Evolutionary conservation across 306 rosid genomes (phyloP).

Genomic region (Albizia julibrissin): DNA sequence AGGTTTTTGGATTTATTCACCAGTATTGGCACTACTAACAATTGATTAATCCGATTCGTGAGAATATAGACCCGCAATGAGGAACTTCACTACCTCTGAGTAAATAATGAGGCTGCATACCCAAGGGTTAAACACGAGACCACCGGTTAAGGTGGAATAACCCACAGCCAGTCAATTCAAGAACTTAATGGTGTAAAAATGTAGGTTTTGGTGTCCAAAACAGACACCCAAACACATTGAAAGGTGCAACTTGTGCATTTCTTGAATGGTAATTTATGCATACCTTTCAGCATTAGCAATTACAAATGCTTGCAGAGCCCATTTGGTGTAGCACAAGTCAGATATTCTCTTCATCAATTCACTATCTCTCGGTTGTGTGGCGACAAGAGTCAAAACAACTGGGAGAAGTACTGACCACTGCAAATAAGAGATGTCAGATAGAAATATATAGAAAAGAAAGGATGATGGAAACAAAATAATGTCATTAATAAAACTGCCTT

Average conservation of each 20-base stretch:
- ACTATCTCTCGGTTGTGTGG: conserved; percentile 65
- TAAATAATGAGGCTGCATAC: too few relatives aligned
- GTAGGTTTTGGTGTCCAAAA: too few relatives aligned
- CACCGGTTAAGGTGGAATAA: too few relatives aligned
- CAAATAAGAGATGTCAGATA: conserved; percentile 35
- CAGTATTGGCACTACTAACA: too few relatives aligned
- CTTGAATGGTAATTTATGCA: background rate
- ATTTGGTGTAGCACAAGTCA: conserved; percentile 76
- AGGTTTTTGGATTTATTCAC: too few relatives aligned
- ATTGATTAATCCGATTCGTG: too few relatives aligned
- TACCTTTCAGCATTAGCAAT: conserved; percentile 93
- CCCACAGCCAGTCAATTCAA: too few relatives aligned
- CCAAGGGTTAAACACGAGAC: too few relatives aligned
- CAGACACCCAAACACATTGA: too few relatives aligned
- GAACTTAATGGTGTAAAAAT: too few relatives aligned
- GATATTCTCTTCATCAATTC: conserved; percentile 56
- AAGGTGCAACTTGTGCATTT: background rate
- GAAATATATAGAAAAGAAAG: background rate
- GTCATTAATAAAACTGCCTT: background rate
- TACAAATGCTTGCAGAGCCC: conserved; percentile 93
- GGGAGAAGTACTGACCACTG: conserved; percentile 97
- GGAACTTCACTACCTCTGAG: too few relatives aligned
- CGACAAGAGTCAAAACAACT: conserved; percentile 84
- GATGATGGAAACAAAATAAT: background rate
- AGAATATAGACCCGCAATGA: too few relatives aligned